Conservation (phyloP, 176 grass and related monocot genomes). For the Oryza punctata region DNA sequence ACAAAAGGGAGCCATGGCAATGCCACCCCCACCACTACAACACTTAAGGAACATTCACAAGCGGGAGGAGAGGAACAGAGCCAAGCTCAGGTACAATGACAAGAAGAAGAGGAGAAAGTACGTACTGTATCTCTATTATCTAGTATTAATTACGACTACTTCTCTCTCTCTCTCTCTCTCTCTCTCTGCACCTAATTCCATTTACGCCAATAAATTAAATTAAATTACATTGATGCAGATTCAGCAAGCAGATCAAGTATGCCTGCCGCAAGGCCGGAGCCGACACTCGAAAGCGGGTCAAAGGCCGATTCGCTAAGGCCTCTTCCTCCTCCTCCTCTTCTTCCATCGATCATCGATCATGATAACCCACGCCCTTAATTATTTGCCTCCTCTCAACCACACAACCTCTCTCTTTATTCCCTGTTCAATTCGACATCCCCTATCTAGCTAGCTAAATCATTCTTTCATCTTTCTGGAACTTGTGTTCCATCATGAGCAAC, state of each 20-base stretch:
- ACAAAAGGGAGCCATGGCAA: too few species aligned
- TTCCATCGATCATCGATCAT: background rate
- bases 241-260: constrained; percentile 50
- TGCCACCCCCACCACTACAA: background rate
- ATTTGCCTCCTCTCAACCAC: too few species aligned
- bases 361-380: background rate
- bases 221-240: constrained; percentile 15
- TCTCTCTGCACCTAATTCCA: too few species aligned
- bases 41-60: constrained; percentile 1
- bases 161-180: too few species aligned
- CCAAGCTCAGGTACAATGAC: constrained; percentile 53
- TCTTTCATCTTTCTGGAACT: too few species aligned
- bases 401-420: background rate
- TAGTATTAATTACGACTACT: too few species aligned
- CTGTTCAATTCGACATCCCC: background rate
- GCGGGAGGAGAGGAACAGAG: constrained; percentile 49
- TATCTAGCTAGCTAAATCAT: too few species aligned
- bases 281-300: constrained; percentile 39
- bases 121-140: too few species aligned
- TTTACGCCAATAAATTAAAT: too few species aligned
- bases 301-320: constrained; percentile 53
- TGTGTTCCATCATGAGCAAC: too few species aligned
- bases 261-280: constrained; percentile 51
- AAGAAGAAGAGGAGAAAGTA: constrained; percentile 56
- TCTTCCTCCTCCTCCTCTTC: too few species aligned